phyloP scores from a whole-genome alignment of 768 basidiomycete genomes.

The Paxillus ammoniavirescens region DNA sequence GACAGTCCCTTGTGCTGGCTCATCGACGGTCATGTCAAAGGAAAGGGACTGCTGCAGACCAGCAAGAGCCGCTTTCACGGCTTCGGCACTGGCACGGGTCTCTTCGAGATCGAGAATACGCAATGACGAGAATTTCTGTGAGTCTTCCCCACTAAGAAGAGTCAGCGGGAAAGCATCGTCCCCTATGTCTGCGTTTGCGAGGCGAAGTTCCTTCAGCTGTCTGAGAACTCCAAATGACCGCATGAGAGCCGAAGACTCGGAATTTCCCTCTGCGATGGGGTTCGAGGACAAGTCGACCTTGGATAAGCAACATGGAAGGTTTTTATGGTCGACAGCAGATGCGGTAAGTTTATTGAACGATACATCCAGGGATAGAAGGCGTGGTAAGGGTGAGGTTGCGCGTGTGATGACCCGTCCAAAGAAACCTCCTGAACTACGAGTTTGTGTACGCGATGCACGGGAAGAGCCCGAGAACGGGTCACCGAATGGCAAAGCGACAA shows the following conservation, averaged over 20 bases:
- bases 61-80: constrained; percentile 44
- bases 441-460: constrained; percentile 21
- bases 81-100: constrained; percentile 53
- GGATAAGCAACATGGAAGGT: constrained; percentile 51
- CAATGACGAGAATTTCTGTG: constrained; percentile 48
- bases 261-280: constrained; percentile 49
- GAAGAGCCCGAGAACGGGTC: constrained; percentile 46
- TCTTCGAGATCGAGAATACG: constrained; percentile 64
- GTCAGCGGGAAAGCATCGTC: constrained; percentile 54
- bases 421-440: constrained; percentile 49
- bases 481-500: constrained; percentile 61
- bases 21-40: constrained; percentile 54
- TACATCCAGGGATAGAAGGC: constrained; percentile 59
- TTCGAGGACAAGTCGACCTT: constrained; percentile 68
- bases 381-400: constrained; percentile 63
- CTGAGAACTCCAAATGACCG: constrained; percentile 45
- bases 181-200: constrained; percentile 56
- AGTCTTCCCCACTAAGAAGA: constrained; percentile 13
- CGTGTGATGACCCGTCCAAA: constrained; percentile 63
- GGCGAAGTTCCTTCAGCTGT: constrained; percentile 55
- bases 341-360: constrained; percentile 68
- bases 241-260: constrained; percentile 34
- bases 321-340: constrained; percentile 47
- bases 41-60: constrained; percentile 48
- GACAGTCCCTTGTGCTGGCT: constrained; percentile 50